phyloP scores from a whole-genome alignment of 2,329 filamentous ascomycete species.

The Exophiala sp. region DNA sequence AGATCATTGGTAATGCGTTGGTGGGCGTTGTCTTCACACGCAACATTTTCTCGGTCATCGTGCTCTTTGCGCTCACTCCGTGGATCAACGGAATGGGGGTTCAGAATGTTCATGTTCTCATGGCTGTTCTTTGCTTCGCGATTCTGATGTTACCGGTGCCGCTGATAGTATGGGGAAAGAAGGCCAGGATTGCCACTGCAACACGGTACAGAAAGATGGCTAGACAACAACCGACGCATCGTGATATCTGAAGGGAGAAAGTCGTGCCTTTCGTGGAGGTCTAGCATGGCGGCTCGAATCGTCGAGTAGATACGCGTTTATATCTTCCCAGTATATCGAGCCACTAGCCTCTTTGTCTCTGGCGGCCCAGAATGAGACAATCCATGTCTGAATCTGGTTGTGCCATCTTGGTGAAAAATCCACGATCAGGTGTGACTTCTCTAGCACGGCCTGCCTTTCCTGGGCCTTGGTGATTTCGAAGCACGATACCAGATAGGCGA shows the following conservation, averaged over 20 bases:
- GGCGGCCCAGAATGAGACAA: constrained; percentile 4
- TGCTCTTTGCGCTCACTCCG: constrained; percentile 45
- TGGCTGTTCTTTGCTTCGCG: constrained; percentile 35
- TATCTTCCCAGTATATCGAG: constrained; percentile 7
- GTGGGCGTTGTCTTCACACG: constrained; percentile 45
- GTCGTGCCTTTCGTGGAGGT: neutral
- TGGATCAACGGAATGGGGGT: constrained; percentile 41
- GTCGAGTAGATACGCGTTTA: neutral
- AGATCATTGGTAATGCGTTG: constrained; percentile 48
- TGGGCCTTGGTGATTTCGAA: neutral
- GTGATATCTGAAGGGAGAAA: neutral
- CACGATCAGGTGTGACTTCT: neutral
- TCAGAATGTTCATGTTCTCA: constrained; percentile 40
- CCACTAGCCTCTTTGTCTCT: neutral
- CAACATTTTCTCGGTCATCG: constrained; percentile 43
- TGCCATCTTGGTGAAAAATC: constrained; percentile 1
- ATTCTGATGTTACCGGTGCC: constrained; percentile 30
- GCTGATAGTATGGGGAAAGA: constrained; percentile 37
- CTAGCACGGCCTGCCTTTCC: neutral
- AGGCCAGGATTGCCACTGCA: constrained; percentile 32
- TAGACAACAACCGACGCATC: constrained; percentile 5
- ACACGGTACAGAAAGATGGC: constrained; percentile 29
- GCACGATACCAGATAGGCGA: constrained; percentile 4
- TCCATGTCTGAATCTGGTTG: neutral
- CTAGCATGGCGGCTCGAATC: neutral